Conservation (phyloP, 148 eudicot species). For the Vaccinium corymbosum region DNA sequence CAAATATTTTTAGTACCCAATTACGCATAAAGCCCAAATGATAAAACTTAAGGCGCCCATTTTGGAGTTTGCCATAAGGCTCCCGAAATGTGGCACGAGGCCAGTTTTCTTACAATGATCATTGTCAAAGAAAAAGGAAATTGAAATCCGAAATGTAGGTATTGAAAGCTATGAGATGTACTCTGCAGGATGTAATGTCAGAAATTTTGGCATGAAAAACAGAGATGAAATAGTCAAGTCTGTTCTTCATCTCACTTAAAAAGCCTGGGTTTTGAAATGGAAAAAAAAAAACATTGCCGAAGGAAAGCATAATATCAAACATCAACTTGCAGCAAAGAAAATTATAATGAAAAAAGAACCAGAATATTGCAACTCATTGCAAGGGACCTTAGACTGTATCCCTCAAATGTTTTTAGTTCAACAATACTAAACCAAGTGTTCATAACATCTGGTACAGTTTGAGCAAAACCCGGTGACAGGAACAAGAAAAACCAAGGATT, state of each 20-base stretch:
- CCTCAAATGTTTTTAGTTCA: constrained; percentile 24
- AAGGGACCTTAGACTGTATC: constrained; percentile 23
- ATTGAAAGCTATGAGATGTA: neutral
- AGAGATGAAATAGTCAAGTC: neutral
- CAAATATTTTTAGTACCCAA: neutral
- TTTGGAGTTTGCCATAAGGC: neutral
- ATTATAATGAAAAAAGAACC: neutral
- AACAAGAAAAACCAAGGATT: neutral
- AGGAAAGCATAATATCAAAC: neutral
- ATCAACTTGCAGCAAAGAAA: constrained; percentile 7
- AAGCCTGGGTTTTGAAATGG: neutral
- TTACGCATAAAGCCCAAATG: neutral
- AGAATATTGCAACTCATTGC: constrained; percentile 24
- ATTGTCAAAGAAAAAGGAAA: neutral
- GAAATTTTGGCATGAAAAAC: neutral
- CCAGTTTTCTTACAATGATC: neutral
- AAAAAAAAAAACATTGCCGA: neutral
- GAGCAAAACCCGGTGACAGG: constrained; percentile 1
- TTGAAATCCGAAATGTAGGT: neutral
- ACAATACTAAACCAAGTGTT: constrained; percentile 30
- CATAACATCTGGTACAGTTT: constrained; percentile 22
- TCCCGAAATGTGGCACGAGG: neutral
- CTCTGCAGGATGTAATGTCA: neutral
- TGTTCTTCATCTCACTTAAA: neutral
- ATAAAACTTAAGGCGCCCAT: neutral